Percentiles rank a stretch among this genome's conserved stretches.
Conservation (phyloP, 345 rosid species). For the Corchorus olitorius region DNA sequence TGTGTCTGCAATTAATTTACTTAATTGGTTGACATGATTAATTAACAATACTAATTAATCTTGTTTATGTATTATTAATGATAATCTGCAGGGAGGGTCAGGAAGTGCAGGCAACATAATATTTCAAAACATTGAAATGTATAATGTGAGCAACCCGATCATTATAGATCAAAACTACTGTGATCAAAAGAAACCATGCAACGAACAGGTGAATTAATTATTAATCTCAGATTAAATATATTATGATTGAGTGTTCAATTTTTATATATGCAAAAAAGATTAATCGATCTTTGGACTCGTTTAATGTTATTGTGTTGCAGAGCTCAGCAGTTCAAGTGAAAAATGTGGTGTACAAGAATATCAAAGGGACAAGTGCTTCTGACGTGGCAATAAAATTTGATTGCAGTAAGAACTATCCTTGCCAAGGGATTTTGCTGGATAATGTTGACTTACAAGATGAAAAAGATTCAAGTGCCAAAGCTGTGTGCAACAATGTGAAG, state of each 20-base stretch:
- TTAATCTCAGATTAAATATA: too few relatives aligned
- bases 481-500: constrained; percentile 57
- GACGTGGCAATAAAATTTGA: constrained; percentile 61
- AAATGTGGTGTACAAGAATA: constrained; percentile 70
- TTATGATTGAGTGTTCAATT: too few relatives aligned
- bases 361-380: constrained; percentile 74
- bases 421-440: constrained; percentile 61
- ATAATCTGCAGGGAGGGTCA: constrained; percentile 73
- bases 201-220: constrained; percentile 45
- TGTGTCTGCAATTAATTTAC: neutral
- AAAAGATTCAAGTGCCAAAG: constrained; percentile 32
- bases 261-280: too few relatives aligned
- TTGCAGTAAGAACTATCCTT: constrained; percentile 67
- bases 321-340: constrained; percentile 66
- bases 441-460: constrained; percentile 41
- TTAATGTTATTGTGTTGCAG: constrained; percentile 33
- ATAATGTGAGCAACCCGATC: constrained; percentile 75
- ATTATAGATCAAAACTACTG: constrained; percentile 86
- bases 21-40: neutral
- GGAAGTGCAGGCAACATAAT: constrained; percentile 75
- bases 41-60: too few relatives aligned
- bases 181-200: constrained; percentile 70
- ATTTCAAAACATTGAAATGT: constrained; percentile 71
- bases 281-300: neutral
- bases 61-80: too few relatives aligned